Evolutionary conservation across 139 green algal genomes (phyloP).

Genomic region (Chlorella sp.): DNA sequence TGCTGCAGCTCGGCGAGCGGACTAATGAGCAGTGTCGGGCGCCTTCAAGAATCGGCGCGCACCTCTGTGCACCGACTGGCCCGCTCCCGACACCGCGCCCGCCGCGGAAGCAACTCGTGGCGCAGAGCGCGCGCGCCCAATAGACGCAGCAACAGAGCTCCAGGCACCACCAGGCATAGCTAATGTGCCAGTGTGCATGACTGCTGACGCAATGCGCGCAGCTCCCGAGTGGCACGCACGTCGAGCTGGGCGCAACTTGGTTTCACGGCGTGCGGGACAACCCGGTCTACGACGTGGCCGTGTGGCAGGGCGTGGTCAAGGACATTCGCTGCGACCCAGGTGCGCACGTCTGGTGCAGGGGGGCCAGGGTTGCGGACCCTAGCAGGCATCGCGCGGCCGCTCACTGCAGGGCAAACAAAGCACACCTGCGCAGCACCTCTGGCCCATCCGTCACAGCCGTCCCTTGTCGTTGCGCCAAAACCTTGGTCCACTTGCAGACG

Average conservation of each 20-base stretch:
- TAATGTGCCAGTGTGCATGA: not conserved
- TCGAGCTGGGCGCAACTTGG: conserved; percentile 36
- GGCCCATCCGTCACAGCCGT: no score
- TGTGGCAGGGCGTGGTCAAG: conserved; percentile 17
- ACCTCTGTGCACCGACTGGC: not conserved
- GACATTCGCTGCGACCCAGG: conserved; percentile 5
- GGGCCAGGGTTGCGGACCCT: no score
- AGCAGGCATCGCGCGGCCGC: no score
- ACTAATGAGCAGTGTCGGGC: no score
- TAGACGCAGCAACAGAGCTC: no score
- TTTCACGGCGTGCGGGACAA: conserved; percentile 35
- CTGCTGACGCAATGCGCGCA: conserved; percentile 7
- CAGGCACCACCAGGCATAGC: not conserved
- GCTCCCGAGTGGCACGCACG: conserved; percentile 15
- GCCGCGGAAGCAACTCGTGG: not conserved
- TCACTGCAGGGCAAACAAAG: not conserved
- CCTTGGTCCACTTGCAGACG: conserved; percentile 2
- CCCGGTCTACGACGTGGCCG: conserved; percentile 33
- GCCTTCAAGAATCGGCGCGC: not conserved
- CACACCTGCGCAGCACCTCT: no score
- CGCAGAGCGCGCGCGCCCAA: not conserved
- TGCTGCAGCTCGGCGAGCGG: not conserved
- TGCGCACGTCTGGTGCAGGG: no score
- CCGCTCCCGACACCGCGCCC: no score
- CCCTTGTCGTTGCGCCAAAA: not conserved